Evolutionary conservation across 441 rosid species (phyloP), one percentile per base, ranked within the genome.

Genomic region (Pelargonium myrrhifolium): DNA sequence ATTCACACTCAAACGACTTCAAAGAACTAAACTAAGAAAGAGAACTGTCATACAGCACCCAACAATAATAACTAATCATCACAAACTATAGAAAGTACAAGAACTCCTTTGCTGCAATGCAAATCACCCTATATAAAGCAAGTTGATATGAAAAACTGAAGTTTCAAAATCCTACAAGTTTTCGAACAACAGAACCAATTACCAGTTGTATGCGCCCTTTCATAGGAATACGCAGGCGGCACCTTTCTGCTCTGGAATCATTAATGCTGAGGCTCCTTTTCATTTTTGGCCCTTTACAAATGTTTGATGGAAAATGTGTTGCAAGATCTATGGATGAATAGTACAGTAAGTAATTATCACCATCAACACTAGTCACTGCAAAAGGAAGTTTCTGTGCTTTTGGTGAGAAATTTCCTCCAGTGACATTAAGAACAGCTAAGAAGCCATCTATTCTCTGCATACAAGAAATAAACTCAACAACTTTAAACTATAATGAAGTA

Each of bases 171-270:
- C 65, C 24, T 42, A 4, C 10, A 43, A 56, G 43, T 9, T 59
- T 28, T 47, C 43, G 6, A 7, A 65, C 65, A 61, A 26, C 14
- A 47, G 24, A 22, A 68, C 37, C 42, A 62, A 31, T 70, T 83
- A 85, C 89, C 83, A 85, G 77, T 69, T 85, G 89, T 74, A 85
- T 75, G 62, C 80, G 65, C 17, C 89, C 89, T 72, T 83, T 83
- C 79, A 83, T 66, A 47, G 89, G 89, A 61, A 85, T 72, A 35
- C 80, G 83, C 59, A 81, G 65, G 68, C 79, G 75, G 69, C 76
- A 72, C 63, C 68, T 79, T 42, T 80, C 86, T 55, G 72, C 75
- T 39, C 43, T 73, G 59, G 81, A 68, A 63, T 77, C 78, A 21
- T 71, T 70, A 49, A 72, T 66, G 65, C 86, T 80, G 63, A 75